Percentiles rank a stretch among this genome's conserved stretches.
Conservation (phyloP, 345 rosid genomes). For the Trapa bicornis region DNA sequence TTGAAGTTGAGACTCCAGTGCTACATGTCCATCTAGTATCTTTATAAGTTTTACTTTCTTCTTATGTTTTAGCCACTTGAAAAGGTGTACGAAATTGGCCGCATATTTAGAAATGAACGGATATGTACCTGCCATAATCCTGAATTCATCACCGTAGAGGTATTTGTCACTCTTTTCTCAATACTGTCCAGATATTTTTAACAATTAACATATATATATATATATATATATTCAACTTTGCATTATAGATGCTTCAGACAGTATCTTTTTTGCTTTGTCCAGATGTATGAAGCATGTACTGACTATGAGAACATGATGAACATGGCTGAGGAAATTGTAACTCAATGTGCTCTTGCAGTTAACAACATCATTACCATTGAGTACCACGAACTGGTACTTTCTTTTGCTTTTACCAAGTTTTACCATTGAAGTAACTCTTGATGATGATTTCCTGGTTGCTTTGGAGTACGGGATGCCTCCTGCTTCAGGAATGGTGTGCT, state of each 20-base stretch:
- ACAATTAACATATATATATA: background rate
- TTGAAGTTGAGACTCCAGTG: constrained; percentile 97
- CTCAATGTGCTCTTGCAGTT: constrained; percentile 69
- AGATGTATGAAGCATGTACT: constrained; percentile 94
- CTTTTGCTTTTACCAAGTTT: background rate
- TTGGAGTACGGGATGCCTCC: constrained; percentile 98
- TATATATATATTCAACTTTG: background rate
- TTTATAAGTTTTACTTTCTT: constrained; percentile 5
- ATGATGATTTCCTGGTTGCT: constrained; percentile 86
- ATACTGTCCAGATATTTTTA: background rate
- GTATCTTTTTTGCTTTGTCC: constrained; percentile 7
- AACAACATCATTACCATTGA: constrained; percentile 62
- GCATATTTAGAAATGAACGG: constrained; percentile 95
- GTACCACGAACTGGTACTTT: constrained; percentile 48
- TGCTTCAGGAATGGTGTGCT: constrained; percentile 86
- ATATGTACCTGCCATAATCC: constrained; percentile 96
- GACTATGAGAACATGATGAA: constrained; percentile 90
- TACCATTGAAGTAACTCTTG: constrained; percentile 77
- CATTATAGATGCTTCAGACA: background rate
- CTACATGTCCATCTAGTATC: constrained; percentile 55
- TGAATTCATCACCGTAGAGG: constrained; percentile 95
- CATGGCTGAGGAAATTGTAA: constrained; percentile 80
- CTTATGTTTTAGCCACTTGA: constrained; percentile 17
- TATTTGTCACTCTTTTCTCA: constrained; percentile 14
- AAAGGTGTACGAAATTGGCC: constrained; percentile 88